Conservation (phyloP, 208 protist species). For the Acanthamoeba healyi region DNA sequence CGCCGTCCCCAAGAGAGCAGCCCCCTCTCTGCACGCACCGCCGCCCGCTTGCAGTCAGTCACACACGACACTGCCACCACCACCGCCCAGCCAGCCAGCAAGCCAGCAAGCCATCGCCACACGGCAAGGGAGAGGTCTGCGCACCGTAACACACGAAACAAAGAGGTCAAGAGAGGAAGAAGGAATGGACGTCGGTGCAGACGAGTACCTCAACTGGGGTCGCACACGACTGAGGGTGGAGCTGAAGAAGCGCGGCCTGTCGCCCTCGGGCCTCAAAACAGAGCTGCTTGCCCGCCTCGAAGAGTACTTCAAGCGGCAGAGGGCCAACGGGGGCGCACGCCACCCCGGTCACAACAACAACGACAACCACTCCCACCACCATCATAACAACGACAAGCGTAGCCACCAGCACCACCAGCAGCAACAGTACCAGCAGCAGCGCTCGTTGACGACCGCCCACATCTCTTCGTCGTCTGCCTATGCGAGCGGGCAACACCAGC, state of each 20-base stretch:
- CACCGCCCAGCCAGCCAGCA: too few relatives aligned
- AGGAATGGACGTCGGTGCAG: conserved; percentile 45
- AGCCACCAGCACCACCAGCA: background rate
- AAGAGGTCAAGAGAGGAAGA: background rate
- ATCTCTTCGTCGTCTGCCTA: background rate
- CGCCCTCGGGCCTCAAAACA: conserved; percentile 56
- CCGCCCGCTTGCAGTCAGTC: too few relatives aligned
- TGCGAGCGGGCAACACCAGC: too few relatives aligned
- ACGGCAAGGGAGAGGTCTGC: too few relatives aligned
- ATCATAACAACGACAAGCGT: too few relatives aligned
- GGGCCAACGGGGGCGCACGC: background rate
- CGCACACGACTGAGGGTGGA: conserved; percentile 55
- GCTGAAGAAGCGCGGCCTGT: conserved; percentile 46
- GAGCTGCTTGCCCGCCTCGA: conserved; percentile 63
- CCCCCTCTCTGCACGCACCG: too few relatives aligned
- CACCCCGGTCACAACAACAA: background rate
- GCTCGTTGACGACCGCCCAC: background rate
- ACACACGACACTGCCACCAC: too few relatives aligned
- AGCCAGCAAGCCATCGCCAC: too few relatives aligned
- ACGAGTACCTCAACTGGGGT: conserved; percentile 63
- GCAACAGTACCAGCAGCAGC: background rate
- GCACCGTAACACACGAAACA: too few relatives aligned
- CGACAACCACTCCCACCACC: background rate
- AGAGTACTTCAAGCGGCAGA: conserved; percentile 70
- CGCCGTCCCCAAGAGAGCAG: too few relatives aligned